These are phyloP conservation scores for Acacia concinna DNA, from an alignment of 331 rosid species.

Conservation along the genomic window DNA sequence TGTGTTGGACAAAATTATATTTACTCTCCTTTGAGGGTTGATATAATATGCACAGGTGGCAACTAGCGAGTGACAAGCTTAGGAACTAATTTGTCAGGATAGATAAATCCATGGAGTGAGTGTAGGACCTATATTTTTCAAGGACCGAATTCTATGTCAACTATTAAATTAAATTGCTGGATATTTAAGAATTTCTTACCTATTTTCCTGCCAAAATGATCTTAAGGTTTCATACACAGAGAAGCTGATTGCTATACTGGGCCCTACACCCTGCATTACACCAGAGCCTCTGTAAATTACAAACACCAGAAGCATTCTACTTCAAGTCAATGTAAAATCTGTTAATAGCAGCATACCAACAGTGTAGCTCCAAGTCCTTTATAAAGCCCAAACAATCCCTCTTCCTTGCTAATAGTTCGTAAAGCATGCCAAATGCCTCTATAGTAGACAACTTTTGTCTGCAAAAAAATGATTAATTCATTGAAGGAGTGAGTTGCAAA, in stretches of 20 bases:
- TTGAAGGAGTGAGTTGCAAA: constrained; percentile 10
- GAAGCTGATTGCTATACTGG: constrained; percentile 92
- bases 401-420: constrained; percentile 75
- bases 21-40: background rate
- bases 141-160: background rate
- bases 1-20: background rate
- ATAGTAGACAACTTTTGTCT: constrained; percentile 79
- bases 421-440: constrained; percentile 82
- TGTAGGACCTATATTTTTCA: background rate
- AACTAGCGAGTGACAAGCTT: background rate
- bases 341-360: constrained; percentile 58
- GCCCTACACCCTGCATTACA: constrained; percentile 86
- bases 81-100: background rate
- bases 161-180: background rate
- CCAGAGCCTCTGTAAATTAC: constrained; percentile 23
- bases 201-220: constrained; percentile 71
- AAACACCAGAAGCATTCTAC: constrained; percentile 13
- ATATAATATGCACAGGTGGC: background rate
- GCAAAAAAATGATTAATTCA: constrained; percentile 39
- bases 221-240: constrained; percentile 86
- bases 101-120: background rate
- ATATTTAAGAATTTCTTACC: constrained; percentile 49
- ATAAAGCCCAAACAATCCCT: constrained; percentile 88
- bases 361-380: constrained; percentile 98
- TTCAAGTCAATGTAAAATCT: constrained; percentile 8